Percentiles rank a stretch among this genome's conserved stretches.
Conservation (phyloP, 805 yeast genomes). For the Cyberlindnera mrakii region DNA sequence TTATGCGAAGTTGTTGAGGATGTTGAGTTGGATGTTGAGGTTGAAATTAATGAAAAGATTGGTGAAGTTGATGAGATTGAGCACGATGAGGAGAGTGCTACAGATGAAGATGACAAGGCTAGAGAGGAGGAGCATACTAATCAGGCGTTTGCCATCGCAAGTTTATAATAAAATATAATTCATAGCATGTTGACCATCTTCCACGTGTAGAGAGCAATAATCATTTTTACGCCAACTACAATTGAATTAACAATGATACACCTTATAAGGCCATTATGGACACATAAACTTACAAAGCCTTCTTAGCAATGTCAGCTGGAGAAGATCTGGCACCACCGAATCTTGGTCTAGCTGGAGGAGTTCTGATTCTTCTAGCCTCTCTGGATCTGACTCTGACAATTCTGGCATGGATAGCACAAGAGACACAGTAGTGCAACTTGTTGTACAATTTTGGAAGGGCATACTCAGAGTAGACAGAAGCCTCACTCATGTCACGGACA, state of each 20-base stretch:
- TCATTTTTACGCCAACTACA: not conserved
- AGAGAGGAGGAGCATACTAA: constrained; percentile 3
- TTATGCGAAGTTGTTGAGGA: constrained; percentile 17
- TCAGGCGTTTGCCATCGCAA: constrained; percentile 4
- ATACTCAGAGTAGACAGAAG: constrained; percentile 98
- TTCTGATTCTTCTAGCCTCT: constrained; percentile 96
- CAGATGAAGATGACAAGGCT: not conserved
- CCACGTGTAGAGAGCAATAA: no score
- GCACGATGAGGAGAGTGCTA: not conserved
- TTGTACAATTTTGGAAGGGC: constrained; percentile 99
- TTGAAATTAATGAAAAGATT: not conserved
- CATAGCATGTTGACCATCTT: no score
- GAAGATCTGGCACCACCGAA: constrained; percentile 93
- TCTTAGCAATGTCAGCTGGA: constrained; percentile 97
- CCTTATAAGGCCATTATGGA: constrained; percentile 2
- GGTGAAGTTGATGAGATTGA: not conserved
- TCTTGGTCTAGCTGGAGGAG: constrained; percentile 99
- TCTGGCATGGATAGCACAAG: constrained; percentile 99
- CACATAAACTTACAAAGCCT: constrained; percentile 49
- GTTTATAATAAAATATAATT: not conserved
- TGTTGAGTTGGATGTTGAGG: not conserved
- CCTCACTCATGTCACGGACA: constrained; percentile 99
- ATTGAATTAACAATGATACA: constrained; percentile 1
- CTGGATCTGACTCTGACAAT: constrained; percentile 99
- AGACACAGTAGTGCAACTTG: constrained; percentile 99